A percentile compares a stretch with the other conserved stretches of the same genome.
These are phyloP conservation scores for Euphrasia confusa DNA, from an alignment of 257 asterid genomes.

Conservation along the genomic window DNA sequence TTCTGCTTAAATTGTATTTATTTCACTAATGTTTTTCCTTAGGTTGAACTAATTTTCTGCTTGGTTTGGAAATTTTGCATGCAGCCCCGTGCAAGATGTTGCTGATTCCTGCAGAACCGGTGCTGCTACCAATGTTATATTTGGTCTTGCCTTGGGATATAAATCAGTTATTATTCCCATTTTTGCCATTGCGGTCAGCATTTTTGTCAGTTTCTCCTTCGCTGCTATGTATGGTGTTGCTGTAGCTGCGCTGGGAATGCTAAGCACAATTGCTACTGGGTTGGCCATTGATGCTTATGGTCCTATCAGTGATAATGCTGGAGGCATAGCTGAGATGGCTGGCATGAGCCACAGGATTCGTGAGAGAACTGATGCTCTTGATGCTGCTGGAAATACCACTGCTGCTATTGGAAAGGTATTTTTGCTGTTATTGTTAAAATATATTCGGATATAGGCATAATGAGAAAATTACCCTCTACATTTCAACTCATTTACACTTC, in stretches of 20 bases:
- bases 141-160: conserved; percentile 94
- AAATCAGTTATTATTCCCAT: conserved; percentile 92
- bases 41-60: neutral
- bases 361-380: conserved; percentile 94
- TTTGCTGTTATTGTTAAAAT: neutral
- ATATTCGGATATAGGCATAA: neutral
- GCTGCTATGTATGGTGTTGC: conserved; percentile 98
- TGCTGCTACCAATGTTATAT: conserved; percentile 90
- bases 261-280: conserved; percentile 94
- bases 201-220: conserved; percentile 75
- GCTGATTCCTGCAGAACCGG: conserved; percentile 99
- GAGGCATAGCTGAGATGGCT: conserved; percentile 99
- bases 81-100: conserved; percentile 85
- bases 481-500: too few species aligned
- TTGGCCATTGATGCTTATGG: conserved; percentile 95
- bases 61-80: conserved; percentile 7
- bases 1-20: neutral
- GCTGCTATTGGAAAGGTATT: conserved; percentile 94
- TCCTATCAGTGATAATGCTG: conserved; percentile 95
- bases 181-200: conserved; percentile 79
- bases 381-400: conserved; percentile 96
- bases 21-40: neutral
- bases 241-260: conserved; percentile 90
- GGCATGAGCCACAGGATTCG: conserved; percentile 94
- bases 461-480: too few species aligned